Percentiles rank a stretch among this genome's conserved stretches.
Conservation (phyloP, 176 grass and related monocot species). For the Ensete ventricosum region DNA sequence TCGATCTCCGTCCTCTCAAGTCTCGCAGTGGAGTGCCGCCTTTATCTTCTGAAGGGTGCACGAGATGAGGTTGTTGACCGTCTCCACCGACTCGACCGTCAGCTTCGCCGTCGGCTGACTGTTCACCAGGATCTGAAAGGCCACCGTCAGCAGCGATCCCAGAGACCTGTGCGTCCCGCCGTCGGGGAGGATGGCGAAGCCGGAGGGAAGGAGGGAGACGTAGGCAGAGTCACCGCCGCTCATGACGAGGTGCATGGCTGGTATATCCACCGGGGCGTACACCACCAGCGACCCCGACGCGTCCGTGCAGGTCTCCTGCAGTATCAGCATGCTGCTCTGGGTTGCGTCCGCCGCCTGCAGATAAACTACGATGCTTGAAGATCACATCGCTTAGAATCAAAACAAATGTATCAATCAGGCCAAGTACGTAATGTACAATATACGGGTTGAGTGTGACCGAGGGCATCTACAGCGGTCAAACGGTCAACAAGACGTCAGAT, state of each 20-base stretch:
- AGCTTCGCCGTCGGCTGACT: slow-evolving; percentile 69
- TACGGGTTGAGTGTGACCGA: too few relatives aligned
- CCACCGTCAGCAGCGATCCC: slow-evolving; percentile 62
- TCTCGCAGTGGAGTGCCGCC: slow-evolving; percentile 41
- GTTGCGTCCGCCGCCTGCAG: slow-evolving; percentile 44
- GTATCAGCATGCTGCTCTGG: slow-evolving; percentile 76
- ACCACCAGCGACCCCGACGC: slow-evolving; percentile 64
- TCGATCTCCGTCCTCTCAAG: slow-evolving; percentile 8
- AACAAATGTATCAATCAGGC: background rate
- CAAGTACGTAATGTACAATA: too few relatives aligned
- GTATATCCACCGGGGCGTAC: slow-evolving; percentile 87
- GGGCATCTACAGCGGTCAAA: too few relatives aligned
- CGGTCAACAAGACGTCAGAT: too few relatives aligned
- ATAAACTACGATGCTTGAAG: background rate
- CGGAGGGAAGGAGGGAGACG: slow-evolving; percentile 61
- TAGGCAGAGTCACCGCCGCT: slow-evolving; percentile 56
- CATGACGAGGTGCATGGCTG: slow-evolving; percentile 78
- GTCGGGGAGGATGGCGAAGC: slow-evolving; percentile 58
- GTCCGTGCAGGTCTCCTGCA: slow-evolving; percentile 76
- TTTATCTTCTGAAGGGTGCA: slow-evolving; percentile 90
- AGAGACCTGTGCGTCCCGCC: slow-evolving; percentile 8
- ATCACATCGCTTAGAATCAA: background rate
- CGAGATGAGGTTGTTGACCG: slow-evolving; percentile 59
- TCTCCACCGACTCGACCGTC: slow-evolving; percentile 65
- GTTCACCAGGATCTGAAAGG: slow-evolving; percentile 86